Evolutionary conservation across 257 asterid species (phyloP), one percentile per base, ranked within the genome.

Genomic region (Fraxinus excelsior): DNA sequence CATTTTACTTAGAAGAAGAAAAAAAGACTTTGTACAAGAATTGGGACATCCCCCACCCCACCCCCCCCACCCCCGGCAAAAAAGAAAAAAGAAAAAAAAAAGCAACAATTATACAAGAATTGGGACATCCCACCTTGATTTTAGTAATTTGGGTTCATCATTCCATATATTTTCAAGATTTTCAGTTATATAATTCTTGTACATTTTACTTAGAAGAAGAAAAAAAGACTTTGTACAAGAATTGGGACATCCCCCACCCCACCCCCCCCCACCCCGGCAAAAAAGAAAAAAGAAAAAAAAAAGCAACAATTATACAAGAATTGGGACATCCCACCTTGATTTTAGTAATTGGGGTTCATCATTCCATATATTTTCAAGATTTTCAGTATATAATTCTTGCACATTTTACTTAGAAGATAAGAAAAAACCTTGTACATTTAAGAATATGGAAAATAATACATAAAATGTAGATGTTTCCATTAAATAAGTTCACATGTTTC

Each of bases 401-500:
- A 40, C 49, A 40, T 9, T 40, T 40, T 40, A 37, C 40, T 37
- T 37, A 6, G 40, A 1, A 8, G 11, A 37, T 1, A 26, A n/a
- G 1, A 28, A 28, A 28, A 28, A 0, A 7, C 42, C 42, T 37
- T 37, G 42, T 7, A 37, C 3, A 37, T 7, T 37, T 8, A 42
- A 42, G 56, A 46, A 46, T 19, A 3, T 42, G 56, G 71, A 67
- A 23, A 67, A 38, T 5, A 29, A 35, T 49, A 42, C 16, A 42
- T 40, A 40, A 12, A 49, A 51, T 3, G 64, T 65, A 82, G 19
- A 23, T 38, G 38, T 4, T 40, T 65, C 35, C 21, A 56, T 65
- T 82, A 84, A 84, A 80, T 71, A 75, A 32, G 60, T 5, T 84
- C 87, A 84, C 87, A 80, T 71, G 87, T 77, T 66, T 80, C 74